These are phyloP conservation scores for Leccinum aurantiacum DNA, from an alignment of 768 basidiomycete genomes.

Conservation along the genomic window DNA sequence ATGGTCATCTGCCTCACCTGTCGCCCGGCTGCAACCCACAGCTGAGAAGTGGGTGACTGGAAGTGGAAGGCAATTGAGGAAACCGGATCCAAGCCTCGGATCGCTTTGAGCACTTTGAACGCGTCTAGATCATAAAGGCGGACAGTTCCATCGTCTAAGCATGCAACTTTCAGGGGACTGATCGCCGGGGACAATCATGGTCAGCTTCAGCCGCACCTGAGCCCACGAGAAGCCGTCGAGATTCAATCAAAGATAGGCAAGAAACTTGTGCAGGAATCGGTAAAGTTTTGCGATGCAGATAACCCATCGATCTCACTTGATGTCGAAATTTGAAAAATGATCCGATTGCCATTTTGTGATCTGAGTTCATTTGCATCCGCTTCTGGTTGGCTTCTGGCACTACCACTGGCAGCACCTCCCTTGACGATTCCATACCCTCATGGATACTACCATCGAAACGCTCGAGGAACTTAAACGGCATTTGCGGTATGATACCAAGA, in stretches of 20 bases:
- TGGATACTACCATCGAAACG: slow-evolving; percentile 33
- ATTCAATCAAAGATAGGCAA: slow-evolving; percentile 49
- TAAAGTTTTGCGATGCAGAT: slow-evolving; percentile 27
- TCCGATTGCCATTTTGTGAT: not conserved
- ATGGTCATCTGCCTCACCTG: slow-evolving; percentile 38
- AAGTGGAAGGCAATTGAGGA: slow-evolving; percentile 58
- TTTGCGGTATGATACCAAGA: slow-evolving; percentile 68
- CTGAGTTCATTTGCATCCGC: not conserved
- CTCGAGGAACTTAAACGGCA: slow-evolving; percentile 55
- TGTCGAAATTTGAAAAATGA: not conserved
- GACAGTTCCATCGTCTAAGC: slow-evolving; percentile 67
- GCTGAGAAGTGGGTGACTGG: slow-evolving; percentile 42
- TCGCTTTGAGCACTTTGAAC: slow-evolving; percentile 60
- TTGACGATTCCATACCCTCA: slow-evolving; percentile 4
- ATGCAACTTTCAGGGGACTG: slow-evolving; percentile 1
- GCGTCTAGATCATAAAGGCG: slow-evolving; percentile 63
- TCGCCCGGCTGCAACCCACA: slow-evolving; percentile 69
- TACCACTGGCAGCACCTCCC: not conserved
- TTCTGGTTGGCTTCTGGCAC: no score
- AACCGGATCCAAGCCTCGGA: slow-evolving; percentile 59
- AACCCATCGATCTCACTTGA: not conserved
- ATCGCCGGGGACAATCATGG: not conserved
- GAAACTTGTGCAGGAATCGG: slow-evolving; percentile 52
- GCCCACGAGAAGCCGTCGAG: slow-evolving; percentile 55
- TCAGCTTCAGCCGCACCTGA: slow-evolving; percentile 47